Evolutionary conservation across 768 basidiomycete species (phyloP).

Genomic region (Hygrocybe coccinea): DNA sequence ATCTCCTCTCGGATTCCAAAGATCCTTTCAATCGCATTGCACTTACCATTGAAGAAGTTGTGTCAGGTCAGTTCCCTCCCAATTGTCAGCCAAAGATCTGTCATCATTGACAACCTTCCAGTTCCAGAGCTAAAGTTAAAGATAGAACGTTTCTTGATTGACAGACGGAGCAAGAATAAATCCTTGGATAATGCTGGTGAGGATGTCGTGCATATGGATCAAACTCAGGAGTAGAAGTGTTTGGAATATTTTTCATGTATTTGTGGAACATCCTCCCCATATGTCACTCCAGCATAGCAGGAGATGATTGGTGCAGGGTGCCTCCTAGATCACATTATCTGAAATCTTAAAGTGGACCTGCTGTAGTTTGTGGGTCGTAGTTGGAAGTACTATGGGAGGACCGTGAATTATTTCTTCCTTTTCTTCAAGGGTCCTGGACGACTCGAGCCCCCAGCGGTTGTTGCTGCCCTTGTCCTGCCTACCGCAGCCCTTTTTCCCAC

Average conservation of each 20-base stretch:
- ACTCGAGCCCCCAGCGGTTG: slow-evolving; percentile 15
- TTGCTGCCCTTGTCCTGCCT: slow-evolving; percentile 27
- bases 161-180: slow-evolving; percentile 37
- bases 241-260: too few relatives aligned
- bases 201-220: background rate
- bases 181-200: background rate
- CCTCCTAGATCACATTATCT: too few relatives aligned
- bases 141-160: slow-evolving; percentile 67
- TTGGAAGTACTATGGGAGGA: too few relatives aligned
- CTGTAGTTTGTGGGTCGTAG: too few relatives aligned
- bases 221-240: too few relatives aligned
- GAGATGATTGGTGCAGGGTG: too few relatives aligned
- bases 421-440: slow-evolving; percentile 42
- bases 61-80: slow-evolving; percentile 53
- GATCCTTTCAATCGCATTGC: slow-evolving; percentile 96
- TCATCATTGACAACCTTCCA: slow-evolving; percentile 19
- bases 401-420: slow-evolving; percentile 36
- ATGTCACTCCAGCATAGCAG: too few relatives aligned
- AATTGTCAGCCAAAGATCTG: slow-evolving; percentile 8
- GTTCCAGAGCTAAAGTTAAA: slow-evolving; percentile 67
- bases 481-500: slow-evolving; percentile 25
- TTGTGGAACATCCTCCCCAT: too few relatives aligned
- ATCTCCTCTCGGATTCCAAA: slow-evolving; percentile 82
- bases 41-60: slow-evolving; percentile 70
- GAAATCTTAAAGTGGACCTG: too few relatives aligned